phyloP scores from a whole-genome alignment of 768 basidiomycete genomes.

The Psilocybe sp. region DNA sequence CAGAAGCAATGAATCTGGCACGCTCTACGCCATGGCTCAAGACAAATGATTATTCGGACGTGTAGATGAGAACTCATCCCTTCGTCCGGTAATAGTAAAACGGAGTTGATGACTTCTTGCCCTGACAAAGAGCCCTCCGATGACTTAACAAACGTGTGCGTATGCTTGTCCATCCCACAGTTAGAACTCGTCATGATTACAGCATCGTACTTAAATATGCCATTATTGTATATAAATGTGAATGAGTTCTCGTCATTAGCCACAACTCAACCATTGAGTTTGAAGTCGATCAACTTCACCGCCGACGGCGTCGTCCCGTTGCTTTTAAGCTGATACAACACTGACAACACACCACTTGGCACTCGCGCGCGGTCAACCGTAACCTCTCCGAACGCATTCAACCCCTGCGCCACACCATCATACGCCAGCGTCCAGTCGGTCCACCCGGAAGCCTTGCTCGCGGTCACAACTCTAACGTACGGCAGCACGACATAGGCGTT shows the following conservation, averaged over 20 bases:
- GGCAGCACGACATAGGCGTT: constrained; percentile 45
- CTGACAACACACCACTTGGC: constrained; percentile 34
- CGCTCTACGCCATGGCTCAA: constrained; percentile 6
- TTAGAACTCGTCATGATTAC: no score
- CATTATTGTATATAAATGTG: no score
- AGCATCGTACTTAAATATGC: no score
- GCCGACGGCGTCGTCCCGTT: constrained; percentile 40
- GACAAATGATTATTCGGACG: no score
- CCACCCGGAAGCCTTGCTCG: constrained; percentile 42
- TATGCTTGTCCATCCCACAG: no score
- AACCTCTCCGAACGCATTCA: constrained; percentile 45
- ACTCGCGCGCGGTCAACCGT: constrained; percentile 41
- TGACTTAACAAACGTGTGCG: no score
- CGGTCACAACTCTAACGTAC: constrained; percentile 39
- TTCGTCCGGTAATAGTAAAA: no score
- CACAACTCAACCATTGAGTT: constrained; percentile 31
- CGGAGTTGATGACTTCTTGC: no score
- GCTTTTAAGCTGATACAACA: constrained; percentile 41
- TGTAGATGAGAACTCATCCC: no score
- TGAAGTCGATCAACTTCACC: constrained; percentile 39
- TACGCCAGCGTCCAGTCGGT: constrained; percentile 45
- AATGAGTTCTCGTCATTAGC: no score
- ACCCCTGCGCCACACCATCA: constrained; percentile 35
- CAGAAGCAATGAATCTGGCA: constrained; percentile 15
- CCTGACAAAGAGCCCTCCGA: no score